Evolutionary conservation across 176 grass and related monocot genomes (phyloP).

Genomic region (Oryza meridionalis): DNA sequence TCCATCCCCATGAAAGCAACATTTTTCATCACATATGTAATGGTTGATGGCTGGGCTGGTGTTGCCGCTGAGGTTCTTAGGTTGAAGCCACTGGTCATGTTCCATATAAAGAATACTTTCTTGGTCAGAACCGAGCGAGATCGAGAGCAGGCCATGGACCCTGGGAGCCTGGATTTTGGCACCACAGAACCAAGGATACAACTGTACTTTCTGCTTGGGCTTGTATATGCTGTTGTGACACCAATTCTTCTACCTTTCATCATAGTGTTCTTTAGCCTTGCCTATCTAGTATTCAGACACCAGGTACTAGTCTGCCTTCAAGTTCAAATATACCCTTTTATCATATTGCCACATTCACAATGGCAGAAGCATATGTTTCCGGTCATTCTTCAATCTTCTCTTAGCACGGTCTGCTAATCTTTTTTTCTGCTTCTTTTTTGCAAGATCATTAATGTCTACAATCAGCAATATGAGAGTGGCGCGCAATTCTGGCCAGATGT

Average conservation of each 20-base stretch:
- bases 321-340: slow-evolving; percentile 11
- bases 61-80: slow-evolving; percentile 88
- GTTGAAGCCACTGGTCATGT: slow-evolving; percentile 79
- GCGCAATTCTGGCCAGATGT: slow-evolving; percentile 96
- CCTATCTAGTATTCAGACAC: slow-evolving; percentile 95
- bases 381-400: not conserved
- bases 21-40: slow-evolving; percentile 96
- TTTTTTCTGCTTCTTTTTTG: slow-evolving; percentile 29
- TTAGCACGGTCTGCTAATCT: slow-evolving; percentile 10
- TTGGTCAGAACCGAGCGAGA: slow-evolving; percentile 90
- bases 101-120: slow-evolving; percentile 89
- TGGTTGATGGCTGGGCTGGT: slow-evolving; percentile 97
- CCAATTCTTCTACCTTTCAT: slow-evolving; percentile 95
- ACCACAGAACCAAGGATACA: slow-evolving; percentile 86
- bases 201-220: slow-evolving; percentile 88
- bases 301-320: slow-evolving; percentile 61
- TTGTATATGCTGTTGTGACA: slow-evolving; percentile 88
- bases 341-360: slow-evolving; percentile 16
- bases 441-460: slow-evolving; percentile 98
- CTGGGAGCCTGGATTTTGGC: slow-evolving; percentile 80
- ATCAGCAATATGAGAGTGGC: slow-evolving; percentile 83
- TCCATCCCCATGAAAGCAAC: slow-evolving; percentile 96
- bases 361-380: not conserved
- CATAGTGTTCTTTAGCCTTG: slow-evolving; percentile 82
- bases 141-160: slow-evolving; percentile 87